Base-by-base conservation (phyloP, 805 yeast species). In the Kluyveromyces wickerhamii region DNA sequence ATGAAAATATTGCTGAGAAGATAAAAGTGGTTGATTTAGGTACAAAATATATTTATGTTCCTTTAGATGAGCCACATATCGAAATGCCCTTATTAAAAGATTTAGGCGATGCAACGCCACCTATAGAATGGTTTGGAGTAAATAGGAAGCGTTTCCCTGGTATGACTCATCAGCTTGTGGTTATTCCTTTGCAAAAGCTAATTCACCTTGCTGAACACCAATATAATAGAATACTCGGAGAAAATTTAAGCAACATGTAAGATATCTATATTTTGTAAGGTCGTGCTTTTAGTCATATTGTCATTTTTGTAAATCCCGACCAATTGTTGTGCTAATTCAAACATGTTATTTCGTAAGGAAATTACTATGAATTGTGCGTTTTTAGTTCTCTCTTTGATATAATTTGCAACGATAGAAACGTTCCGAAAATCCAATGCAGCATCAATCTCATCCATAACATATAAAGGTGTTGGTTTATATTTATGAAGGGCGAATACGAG, bases 401-500 rank as follows among this genome's bases (percentile, higher is more conserved):
- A 94, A 51, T 88, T 89, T 3, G 98, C 99, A 33, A 92, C 96
- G 61, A 92, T 92, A 9, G 96, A 86, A 21, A 92, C 98, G 49
- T 92, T 92, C 55, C 96, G 69, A 62, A 92, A 92, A 63, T 92
- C 99, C 44, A 92, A 70, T 2, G 99, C 99, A 1, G 99, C 98
- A 64, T 92, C 98, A 47, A 92, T 92, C 63, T 92, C 98, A 64
- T 92, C 98, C 98, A 92, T 92, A 23, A 92, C 97, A 55, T 92
- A 92, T 32, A 92, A 63, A 5, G 98, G 98, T 0, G 98, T 92
- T 1, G 98, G 98, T 56, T 86, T 92, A 59, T 86, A 92, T 47
- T 84, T 82, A 57, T 92, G 98, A 19, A 92, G 69, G 0, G 98
- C 97, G 68, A 92, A 92, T 3, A 92, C 98, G 47, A 92, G 66